Percentiles rank a stretch among this genome's conserved stretches.
Conservation (phyloP, 208 protist genomes). For the Crithidia sp. region DNA sequence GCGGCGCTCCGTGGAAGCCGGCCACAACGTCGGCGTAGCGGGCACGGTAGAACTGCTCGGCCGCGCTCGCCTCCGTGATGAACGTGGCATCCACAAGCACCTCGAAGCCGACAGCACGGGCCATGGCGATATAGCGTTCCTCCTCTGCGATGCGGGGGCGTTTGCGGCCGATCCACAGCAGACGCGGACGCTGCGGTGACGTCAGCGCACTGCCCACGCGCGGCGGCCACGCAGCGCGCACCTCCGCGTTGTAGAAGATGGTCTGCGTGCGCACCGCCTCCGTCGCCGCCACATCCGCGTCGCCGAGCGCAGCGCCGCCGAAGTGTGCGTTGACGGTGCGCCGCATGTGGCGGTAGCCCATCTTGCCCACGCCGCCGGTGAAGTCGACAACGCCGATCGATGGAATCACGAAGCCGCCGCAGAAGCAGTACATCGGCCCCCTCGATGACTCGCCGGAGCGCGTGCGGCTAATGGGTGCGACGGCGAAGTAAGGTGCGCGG, state of each 20-base stretch:
- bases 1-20: slow-evolving; percentile 44
- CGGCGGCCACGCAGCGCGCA: slow-evolving; percentile 12
- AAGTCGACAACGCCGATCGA: slow-evolving; percentile 4
- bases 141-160: slow-evolving; percentile 35
- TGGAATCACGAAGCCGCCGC: slow-evolving; percentile 30
- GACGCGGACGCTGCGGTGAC: slow-evolving; percentile 16
- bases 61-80: slow-evolving; percentile 21
- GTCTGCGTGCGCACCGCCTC: slow-evolving; percentile 9
- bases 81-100: slow-evolving; percentile 40
- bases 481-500: slow-evolving; percentile 27
- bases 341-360: slow-evolving; percentile 23
- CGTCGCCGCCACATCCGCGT: neutral
- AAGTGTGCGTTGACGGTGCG: slow-evolving; percentile 28
- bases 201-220: neutral
- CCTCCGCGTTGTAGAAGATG: slow-evolving; percentile 10
- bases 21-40: slow-evolving; percentile 56
- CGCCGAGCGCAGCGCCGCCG: slow-evolving; percentile 18
- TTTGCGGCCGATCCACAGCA: slow-evolving; percentile 43
- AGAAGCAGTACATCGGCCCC: slow-evolving; percentile 54
- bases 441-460: slow-evolving; percentile 32
- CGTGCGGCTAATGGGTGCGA: slow-evolving; percentile 36
- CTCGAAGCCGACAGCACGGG: slow-evolving; percentile 40
- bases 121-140: slow-evolving; percentile 25
- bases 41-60: slow-evolving; percentile 46
- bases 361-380: neutral